Percentiles rank a stretch among this genome's conserved stretches.
Evolutionary conservation across 2,329 filamentous ascomycete genomes (phyloP).

Genomic region (Fusarium goolgardi): DNA sequence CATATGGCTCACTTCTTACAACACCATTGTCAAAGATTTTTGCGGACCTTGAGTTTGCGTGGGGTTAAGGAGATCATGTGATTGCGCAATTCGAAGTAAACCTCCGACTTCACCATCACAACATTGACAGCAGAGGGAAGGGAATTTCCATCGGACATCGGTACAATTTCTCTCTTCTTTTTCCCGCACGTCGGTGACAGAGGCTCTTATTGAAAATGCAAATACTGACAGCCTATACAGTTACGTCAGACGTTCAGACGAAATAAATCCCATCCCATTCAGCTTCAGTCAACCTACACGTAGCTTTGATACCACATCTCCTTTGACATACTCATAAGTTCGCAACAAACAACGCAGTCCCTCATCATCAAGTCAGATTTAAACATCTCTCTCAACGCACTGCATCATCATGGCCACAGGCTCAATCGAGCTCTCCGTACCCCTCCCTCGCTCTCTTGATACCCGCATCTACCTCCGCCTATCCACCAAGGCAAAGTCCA

Average conservation of each 20-base stretch:
- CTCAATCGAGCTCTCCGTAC: constrained; percentile 64
- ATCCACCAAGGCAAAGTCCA: constrained; percentile 66
- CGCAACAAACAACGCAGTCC: background rate
- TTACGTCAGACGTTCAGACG: constrained; percentile 13
- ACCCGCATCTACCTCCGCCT: constrained; percentile 71
- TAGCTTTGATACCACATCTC: background rate
- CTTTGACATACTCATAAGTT: background rate
- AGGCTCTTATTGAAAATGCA: background rate
- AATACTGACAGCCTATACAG: background rate
- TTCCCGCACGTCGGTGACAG: background rate
- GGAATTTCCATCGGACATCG: background rate
- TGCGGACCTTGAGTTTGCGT: constrained; percentile 27
- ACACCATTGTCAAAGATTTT: constrained; percentile 22
- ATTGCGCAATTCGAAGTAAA: constrained; percentile 21
- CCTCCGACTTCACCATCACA: background rate
- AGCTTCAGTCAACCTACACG: background rate
- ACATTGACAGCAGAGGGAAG: background rate
- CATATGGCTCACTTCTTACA: constrained; percentile 17
- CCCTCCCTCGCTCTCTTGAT: constrained; percentile 69
- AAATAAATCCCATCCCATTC: constrained; percentile 1
- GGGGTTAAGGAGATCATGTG: constrained; percentile 39
- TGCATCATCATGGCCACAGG: constrained; percentile 44
- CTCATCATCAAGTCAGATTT: background rate
- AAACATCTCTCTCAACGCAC: background rate
- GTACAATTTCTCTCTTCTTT: background rate